A percentile compares a stretch with the other conserved stretches of the same genome.
Evolutionary conservation across 306 rosid species (phyloP).

Genomic region (Betula pendula): DNA sequence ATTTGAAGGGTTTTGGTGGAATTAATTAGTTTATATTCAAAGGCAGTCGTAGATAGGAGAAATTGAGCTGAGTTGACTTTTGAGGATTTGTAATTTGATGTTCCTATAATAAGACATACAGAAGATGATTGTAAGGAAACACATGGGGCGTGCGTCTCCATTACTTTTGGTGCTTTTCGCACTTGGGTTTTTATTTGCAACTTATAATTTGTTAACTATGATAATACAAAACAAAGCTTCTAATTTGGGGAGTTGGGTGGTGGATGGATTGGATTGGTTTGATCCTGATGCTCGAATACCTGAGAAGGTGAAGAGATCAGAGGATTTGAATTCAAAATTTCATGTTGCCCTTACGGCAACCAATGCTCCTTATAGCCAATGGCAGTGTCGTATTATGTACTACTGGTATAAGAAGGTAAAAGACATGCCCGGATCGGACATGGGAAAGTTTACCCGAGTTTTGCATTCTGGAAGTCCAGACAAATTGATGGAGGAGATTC

Average conservation of each 20-base stretch:
- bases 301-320: conserved; percentile 26
- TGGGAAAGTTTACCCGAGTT: conserved; percentile 83
- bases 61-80: conserved; percentile 30
- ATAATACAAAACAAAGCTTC: conserved; percentile 47
- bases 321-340: conserved; percentile 36
- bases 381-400: conserved; percentile 95
- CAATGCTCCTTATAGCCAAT: conserved; percentile 86
- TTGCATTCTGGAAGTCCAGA: conserved; percentile 77
- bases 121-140: conserved; percentile 71
- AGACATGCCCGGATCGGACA: conserved; percentile 80
- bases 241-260: conserved; percentile 35
- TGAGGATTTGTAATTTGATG: conserved; percentile 23
- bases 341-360: conserved; percentile 92
- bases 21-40: conserved; percentile 14
- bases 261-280: no score
- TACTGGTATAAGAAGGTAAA: conserved; percentile 83
- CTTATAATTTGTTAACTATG: conserved; percentile 68
- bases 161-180: conserved; percentile 61
- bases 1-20: conserved; percentile 9
- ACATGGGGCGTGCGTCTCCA: conserved; percentile 60
- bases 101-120: conserved; percentile 4
- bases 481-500: conserved; percentile 80
- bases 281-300: no score
- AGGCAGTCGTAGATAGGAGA: conserved; percentile 22
- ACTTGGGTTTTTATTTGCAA: conserved; percentile 66